Percentiles rank a stretch among this genome's conserved stretches.
phyloP scores from a whole-genome alignment of 805 yeast species.

The Candida coquimbonensis region DNA sequence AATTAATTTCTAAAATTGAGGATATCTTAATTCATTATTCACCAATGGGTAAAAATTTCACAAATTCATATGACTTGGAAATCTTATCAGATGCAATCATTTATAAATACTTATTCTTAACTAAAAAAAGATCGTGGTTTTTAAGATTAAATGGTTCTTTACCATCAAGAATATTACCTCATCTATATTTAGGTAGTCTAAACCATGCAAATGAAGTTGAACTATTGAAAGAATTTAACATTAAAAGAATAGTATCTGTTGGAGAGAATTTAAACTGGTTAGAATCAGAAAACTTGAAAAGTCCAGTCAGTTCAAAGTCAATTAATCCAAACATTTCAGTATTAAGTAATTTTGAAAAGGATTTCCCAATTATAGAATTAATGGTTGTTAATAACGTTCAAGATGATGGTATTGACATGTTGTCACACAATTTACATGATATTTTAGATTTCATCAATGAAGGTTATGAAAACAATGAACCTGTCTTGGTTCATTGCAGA shows the following conservation, averaged over 20 bases:
- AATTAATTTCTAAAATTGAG: slow-evolving; percentile 58
- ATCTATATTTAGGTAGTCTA: slow-evolving; percentile 78
- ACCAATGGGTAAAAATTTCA: slow-evolving; percentile 31
- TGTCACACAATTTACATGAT: slow-evolving; percentile 52
- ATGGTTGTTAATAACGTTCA: slow-evolving; percentile 67
- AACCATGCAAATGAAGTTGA: slow-evolving; percentile 71
- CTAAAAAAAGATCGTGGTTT: slow-evolving; percentile 23
- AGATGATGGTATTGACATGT: slow-evolving; percentile 86
- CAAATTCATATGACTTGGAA: slow-evolving; percentile 9
- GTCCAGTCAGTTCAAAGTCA: slow-evolving; percentile 8
- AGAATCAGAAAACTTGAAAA: slow-evolving; percentile 10
- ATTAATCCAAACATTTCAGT: slow-evolving; percentile 17
- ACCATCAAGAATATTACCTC: slow-evolving; percentile 80
- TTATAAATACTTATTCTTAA: slow-evolving; percentile 27
- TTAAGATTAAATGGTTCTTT: slow-evolving; percentile 49
- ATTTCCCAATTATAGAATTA: slow-evolving; percentile 21
- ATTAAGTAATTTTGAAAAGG: slow-evolving; percentile 7
- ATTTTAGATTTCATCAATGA: slow-evolving; percentile 63
- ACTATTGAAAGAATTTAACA: slow-evolving; percentile 57
- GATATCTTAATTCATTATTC: slow-evolving; percentile 52
- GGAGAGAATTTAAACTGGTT: slow-evolving; percentile 78
- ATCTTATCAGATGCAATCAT: slow-evolving; percentile 24
- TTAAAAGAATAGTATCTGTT: slow-evolving; percentile 71
- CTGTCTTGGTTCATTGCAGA: slow-evolving; percentile 81
- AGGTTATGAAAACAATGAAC: slow-evolving; percentile 36